Conservation (phyloP, 345 rosid species). For the Sapria himalayana region DNA sequence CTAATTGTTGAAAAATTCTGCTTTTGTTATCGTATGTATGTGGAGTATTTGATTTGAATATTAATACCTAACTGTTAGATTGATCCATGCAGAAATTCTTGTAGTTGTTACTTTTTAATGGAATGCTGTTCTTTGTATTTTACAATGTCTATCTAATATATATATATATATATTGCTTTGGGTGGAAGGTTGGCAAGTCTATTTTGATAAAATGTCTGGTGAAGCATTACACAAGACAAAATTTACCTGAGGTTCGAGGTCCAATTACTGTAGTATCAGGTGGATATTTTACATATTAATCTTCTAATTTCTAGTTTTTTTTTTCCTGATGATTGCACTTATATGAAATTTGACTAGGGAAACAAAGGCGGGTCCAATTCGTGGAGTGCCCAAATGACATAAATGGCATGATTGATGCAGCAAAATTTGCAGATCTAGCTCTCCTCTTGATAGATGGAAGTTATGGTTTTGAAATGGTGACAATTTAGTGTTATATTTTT, state of each 20-base stretch:
- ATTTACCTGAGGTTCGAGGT: conserved; percentile 73
- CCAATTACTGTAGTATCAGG: conserved; percentile 81
- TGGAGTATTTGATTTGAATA: too few species aligned
- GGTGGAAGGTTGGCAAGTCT: conserved; percentile 69
- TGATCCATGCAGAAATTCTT: too few species aligned
- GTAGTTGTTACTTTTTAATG: too few species aligned
- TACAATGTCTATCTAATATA: too few species aligned
- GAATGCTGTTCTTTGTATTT: too few species aligned
- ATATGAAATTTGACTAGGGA: conserved; percentile 27
- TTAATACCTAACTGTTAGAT: too few species aligned
- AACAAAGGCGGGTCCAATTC: conserved; percentile 55
- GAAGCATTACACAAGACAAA: conserved; percentile 59
- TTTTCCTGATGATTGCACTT: neutral
- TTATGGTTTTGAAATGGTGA: conserved; percentile 95
- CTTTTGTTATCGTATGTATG: too few species aligned
- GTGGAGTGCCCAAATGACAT: conserved; percentile 96
- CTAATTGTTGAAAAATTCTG: too few species aligned
- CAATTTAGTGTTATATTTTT: conserved; percentile 8
- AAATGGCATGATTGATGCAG: conserved; percentile 90
- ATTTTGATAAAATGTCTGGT: conserved; percentile 57
- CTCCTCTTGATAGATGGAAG: conserved; percentile 81
- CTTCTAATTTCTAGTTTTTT: too few species aligned
- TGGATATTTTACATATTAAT: conserved; percentile 9
- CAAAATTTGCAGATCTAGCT: conserved; percentile 82
- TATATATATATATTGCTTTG: too few species aligned